Base-by-base conservation (phyloP, 495 filamentous ascomycete species). In the Aspergillus kassunensis region DNA sequence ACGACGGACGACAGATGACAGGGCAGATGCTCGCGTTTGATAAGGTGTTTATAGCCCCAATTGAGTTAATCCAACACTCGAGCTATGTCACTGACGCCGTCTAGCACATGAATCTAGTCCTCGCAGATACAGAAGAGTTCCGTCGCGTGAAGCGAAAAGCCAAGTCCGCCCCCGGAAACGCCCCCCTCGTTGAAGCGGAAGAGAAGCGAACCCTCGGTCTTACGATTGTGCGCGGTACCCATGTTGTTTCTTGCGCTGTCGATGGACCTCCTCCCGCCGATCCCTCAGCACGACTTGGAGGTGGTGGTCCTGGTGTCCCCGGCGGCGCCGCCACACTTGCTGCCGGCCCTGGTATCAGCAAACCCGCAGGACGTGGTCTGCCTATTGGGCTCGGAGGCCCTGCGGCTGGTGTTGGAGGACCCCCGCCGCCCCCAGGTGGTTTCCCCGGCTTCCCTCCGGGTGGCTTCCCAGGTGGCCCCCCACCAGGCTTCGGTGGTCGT, bases 121-220 rank as follows among this genome's bases (percentile, higher is more conserved):
- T 99, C 41, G 95, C 92, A 66, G 93, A 99, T 64, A 97, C 95
- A 64, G 93, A 99, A 81, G 93, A 99, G 71, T 97, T 97, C 72
- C 91, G 93, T 62, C 87, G 88, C 59, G 89, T 92, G 53, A 95
- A 93, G 76, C 83, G 89, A 65, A 96, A 91, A 78, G 82, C 86
- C 53, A 95, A 95, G 76, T 74, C 82, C 45, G 69, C 77, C 24
- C 71, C 73, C 55, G 72, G 82, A 34, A 69, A 67, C 43, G 66
- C 74, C 42, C 78, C 84, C 42, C 78, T 86, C 40, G 75, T 93
- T 55, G 90, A 95, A 74, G 83, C 88, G 10, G 91, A 97, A 73
- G 95, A 99, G 71, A 97, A 97, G 79, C 88, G 93, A 54, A 93
- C 88, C 9, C 80, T 99, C 30, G 93, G 93, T 52, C 80, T 99